Evolutionary conservation across 2,329 filamentous ascomycete genomes (phyloP).

Genomic region (Penicillium occitanis): DNA sequence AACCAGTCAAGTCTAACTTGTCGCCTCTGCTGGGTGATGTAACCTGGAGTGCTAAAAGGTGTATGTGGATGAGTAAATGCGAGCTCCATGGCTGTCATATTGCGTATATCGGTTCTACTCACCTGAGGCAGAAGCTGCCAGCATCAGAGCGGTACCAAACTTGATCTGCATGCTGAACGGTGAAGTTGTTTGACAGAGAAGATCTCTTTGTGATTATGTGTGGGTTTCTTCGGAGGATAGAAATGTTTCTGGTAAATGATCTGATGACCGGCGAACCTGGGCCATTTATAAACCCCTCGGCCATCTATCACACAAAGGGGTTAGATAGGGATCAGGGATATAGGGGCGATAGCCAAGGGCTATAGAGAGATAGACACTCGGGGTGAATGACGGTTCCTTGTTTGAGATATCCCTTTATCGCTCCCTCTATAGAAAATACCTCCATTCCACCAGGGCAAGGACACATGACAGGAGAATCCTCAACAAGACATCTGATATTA

Average conservation of each 20-base stretch:
- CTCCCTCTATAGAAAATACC: neutral
- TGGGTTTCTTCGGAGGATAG: neutral
- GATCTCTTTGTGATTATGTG: neutral
- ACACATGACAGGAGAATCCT: neutral
- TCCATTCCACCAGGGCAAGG: neutral
- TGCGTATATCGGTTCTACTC: conserved; percentile 1
- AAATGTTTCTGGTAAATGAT: neutral
- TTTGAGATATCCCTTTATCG: conserved; percentile 6
- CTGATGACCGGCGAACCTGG: neutral
- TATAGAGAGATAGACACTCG: neutral
- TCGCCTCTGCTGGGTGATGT: conserved; percentile 35
- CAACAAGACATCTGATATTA: neutral
- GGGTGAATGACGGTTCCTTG: neutral
- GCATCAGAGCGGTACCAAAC: conserved; percentile 28
- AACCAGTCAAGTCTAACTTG: conserved; percentile 39
- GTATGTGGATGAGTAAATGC: neutral
- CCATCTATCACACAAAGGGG: neutral
- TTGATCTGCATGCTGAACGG: conserved; percentile 32
- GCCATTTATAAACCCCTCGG: neutral
- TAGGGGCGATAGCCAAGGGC: neutral
- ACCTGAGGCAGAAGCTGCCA: conserved; percentile 35
- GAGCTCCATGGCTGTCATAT: too few species aligned
- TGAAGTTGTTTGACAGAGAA: neutral
- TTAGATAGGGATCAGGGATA: conserved; percentile 1
- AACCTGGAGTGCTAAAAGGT: conserved; percentile 35